Conservation (phyloP, 441 rosid species). For the Dalechampia spathulata region DNA sequence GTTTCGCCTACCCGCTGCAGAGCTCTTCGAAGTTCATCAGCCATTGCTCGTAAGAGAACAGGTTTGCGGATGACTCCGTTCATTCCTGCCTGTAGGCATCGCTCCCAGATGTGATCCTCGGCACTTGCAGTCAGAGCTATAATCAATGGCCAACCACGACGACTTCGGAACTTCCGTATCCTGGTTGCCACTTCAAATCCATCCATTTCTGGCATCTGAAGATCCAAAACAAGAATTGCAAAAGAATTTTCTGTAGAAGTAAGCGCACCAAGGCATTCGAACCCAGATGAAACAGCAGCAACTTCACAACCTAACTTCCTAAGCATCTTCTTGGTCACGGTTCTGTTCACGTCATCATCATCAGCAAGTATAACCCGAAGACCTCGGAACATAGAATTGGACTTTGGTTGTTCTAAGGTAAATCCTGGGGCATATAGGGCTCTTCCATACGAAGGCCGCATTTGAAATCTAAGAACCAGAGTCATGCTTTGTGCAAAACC, state of each 20-base stretch:
- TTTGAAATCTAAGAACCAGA: constrained; percentile 57
- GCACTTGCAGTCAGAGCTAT: constrained; percentile 61
- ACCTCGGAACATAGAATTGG: constrained; percentile 61
- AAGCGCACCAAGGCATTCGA: constrained; percentile 59
- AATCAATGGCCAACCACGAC: constrained; percentile 69
- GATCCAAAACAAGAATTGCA: constrained; percentile 67
- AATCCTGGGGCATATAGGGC: constrained; percentile 33
- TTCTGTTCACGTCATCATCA: constrained; percentile 57
- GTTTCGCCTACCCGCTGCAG: constrained; percentile 51
- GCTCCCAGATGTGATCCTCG: constrained; percentile 58
- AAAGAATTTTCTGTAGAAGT: constrained; percentile 42
- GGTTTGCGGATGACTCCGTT: constrained; percentile 85
- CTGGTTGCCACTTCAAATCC: constrained; percentile 77
- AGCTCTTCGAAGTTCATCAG: constrained; percentile 61
- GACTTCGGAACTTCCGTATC: constrained; percentile 56
- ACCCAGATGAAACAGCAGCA: constrained; percentile 67
- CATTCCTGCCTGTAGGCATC: constrained; percentile 67
- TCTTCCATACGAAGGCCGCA: constrained; percentile 33
- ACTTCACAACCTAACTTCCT: constrained; percentile 83
- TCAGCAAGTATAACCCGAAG: constrained; percentile 66
- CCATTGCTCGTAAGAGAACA: constrained; percentile 50
- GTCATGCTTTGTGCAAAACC: constrained; percentile 66
- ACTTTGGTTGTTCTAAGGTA: constrained; percentile 42
- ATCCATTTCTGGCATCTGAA: constrained; percentile 77
- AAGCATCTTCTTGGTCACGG: constrained; percentile 71